Conservation (phyloP, 139 green algal species). For the Coelastrella sp. region DNA sequence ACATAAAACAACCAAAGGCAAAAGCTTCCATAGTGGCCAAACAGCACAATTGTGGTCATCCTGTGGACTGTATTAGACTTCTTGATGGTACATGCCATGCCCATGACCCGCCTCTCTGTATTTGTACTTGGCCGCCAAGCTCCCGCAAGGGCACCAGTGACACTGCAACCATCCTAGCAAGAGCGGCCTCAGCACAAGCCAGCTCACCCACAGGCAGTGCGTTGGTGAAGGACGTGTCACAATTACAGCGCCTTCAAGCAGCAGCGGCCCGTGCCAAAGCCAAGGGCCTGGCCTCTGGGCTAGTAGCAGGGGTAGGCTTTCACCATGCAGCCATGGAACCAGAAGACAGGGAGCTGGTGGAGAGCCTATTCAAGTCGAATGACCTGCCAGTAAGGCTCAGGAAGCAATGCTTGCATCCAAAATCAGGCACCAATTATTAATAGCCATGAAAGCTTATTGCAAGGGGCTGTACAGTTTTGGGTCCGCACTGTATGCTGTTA, state of each 20-base stretch:
- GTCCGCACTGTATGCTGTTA: too few species aligned
- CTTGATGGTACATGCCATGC: background rate
- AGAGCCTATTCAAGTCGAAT: conserved; percentile 79
- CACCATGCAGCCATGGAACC: conserved; percentile 86
- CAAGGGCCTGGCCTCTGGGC: conserved; percentile 57
- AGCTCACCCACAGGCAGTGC: conserved; percentile 27
- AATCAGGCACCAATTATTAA: too few species aligned
- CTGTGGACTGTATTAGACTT: too few species aligned
- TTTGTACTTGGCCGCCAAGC: conserved; percentile 40
- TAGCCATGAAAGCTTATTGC: too few species aligned
- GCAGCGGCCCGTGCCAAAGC: conserved; percentile 41
- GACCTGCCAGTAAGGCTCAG: conserved; percentile 64
- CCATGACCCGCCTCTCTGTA: background rate
- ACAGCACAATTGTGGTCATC: too few species aligned
- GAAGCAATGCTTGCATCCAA: too few species aligned
- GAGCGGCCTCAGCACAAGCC: conserved; percentile 38
- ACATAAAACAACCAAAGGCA: too few species aligned
- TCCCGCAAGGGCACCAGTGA: conserved; percentile 85
- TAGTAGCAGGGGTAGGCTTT: conserved; percentile 80
- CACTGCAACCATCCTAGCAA: conserved; percentile 72
- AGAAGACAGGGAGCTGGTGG: conserved; percentile 76
- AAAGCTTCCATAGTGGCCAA: too few species aligned
- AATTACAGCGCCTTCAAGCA: conserved; percentile 60
- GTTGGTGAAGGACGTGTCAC: conserved; percentile 58
- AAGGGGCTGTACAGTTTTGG: too few species aligned